Conservation (phyloP, 305 asterid genomes). For the Ilex paraguariensis region DNA sequence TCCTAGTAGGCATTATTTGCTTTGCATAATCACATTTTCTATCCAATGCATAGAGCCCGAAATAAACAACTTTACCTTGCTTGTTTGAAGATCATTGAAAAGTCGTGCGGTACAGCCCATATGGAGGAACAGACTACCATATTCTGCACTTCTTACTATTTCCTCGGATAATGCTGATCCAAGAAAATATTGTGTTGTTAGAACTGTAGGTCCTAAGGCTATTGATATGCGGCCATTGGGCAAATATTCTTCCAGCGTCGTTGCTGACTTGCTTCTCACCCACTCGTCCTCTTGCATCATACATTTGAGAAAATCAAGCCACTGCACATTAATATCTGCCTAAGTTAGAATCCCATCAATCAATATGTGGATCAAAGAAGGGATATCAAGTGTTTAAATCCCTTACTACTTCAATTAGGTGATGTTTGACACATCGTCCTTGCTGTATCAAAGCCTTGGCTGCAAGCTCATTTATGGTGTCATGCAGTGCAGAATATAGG, state of each 20-base stretch:
- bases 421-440: slow-evolving; percentile 25
- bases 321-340: slow-evolving; percentile 20
- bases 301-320: slow-evolving; percentile 27
- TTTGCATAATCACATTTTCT: no score
- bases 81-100: slow-evolving; percentile 38
- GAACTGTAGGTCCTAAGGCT: slow-evolving; percentile 21
- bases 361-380: neutral
- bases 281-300: slow-evolving; percentile 31
- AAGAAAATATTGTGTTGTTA: slow-evolving; percentile 25
- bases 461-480: slow-evolving; percentile 29
- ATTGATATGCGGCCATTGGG: slow-evolving; percentile 19
- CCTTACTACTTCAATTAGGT: slow-evolving; percentile 26
- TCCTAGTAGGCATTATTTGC: neutral
- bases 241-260: slow-evolving; percentile 40
- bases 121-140: slow-evolving; percentile 22
- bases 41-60: no score
- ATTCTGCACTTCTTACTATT: slow-evolving; percentile 23
- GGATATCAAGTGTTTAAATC: neutral
- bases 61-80: slow-evolving; percentile 22
- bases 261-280: slow-evolving; percentile 15
- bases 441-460: slow-evolving; percentile 28
- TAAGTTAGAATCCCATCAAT: neutral
- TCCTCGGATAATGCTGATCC: slow-evolving; percentile 28
- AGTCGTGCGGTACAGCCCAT: slow-evolving; percentile 23
- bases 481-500: slow-evolving; percentile 23